These are phyloP conservation scores for Avena eriantha DNA, from an alignment of 176 grass and related monocot species.

Conservation along the genomic window DNA sequence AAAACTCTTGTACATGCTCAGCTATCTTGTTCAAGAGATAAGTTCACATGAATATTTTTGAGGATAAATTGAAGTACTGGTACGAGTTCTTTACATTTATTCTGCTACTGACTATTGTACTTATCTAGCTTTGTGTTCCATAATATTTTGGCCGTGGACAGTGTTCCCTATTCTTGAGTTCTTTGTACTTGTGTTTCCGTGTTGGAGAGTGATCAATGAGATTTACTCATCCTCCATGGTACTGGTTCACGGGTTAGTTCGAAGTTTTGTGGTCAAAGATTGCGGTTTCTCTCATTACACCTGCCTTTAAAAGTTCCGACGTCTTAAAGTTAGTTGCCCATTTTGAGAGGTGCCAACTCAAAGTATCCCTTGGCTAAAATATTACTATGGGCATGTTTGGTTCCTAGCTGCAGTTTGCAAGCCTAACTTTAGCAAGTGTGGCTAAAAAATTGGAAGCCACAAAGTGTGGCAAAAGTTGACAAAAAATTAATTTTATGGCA, in stretches of 20 bases:
- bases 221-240: slow-evolving; percentile 34
- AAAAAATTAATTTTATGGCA: no score
- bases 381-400: not conserved
- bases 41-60: not conserved
- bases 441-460: no score
- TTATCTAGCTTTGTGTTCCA: slow-evolving; percentile 11
- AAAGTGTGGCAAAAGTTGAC: no score
- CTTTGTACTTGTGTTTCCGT: slow-evolving; percentile 30
- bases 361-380: slow-evolving; percentile 12
- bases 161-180: slow-evolving; percentile 33
- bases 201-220: slow-evolving; percentile 41
- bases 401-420: no score
- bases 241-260: slow-evolving; percentile 34
- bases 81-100: slow-evolving; percentile 18
- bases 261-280: slow-evolving; percentile 52
- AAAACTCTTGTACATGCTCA: not conserved
- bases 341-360: slow-evolving; percentile 54
- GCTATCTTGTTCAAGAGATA: slow-evolving; percentile 7
- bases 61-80: slow-evolving; percentile 24
- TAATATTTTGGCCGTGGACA: slow-evolving; percentile 28
- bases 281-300: slow-evolving; percentile 26
- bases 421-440: no score
- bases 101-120: not conserved
- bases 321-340: slow-evolving; percentile 50
- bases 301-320: slow-evolving; percentile 46